These are phyloP conservation scores for Mycena rebaudengoi DNA, from an alignment of 768 basidiomycete species.

Conservation along the genomic window DNA sequence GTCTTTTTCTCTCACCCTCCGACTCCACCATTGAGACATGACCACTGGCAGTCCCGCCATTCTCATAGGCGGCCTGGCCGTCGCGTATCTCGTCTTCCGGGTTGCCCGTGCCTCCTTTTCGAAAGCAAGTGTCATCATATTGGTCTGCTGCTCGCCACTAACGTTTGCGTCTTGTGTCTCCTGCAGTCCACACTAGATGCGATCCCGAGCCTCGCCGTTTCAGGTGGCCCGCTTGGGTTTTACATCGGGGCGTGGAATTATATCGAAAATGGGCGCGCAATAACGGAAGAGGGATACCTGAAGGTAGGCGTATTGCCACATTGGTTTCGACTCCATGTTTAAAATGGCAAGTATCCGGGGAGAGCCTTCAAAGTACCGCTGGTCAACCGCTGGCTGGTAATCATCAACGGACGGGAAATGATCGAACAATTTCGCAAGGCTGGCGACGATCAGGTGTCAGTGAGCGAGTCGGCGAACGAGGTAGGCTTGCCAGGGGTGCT, in stretches of 20 bases:
- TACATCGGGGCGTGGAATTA: constrained; percentile 16
- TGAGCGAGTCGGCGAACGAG: constrained; percentile 38
- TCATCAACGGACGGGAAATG: constrained; percentile 39
- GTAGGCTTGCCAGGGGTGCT: too few species aligned
- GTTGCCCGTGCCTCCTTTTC: too few species aligned
- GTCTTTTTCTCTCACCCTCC: too few species aligned
- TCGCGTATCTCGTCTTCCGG: too few species aligned
- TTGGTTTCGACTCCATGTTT: too few species aligned
- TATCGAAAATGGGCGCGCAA: constrained; percentile 9
- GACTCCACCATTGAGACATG: too few species aligned
- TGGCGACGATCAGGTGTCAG: constrained; percentile 46
- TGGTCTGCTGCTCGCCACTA: too few species aligned
- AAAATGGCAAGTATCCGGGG: constrained; percentile 20
- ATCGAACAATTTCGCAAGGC: constrained; percentile 53
- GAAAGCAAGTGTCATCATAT: too few species aligned
- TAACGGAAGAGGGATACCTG: constrained; percentile 18
- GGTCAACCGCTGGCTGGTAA: constrained; percentile 45
- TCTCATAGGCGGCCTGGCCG: too few species aligned
- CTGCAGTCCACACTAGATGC: not conserved
- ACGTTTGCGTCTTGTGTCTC: too few species aligned
- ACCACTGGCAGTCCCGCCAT: too few species aligned
- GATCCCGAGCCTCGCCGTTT: constrained; percentile 17
- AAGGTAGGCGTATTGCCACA: constrained; percentile 14
- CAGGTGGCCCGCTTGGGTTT: constrained; percentile 15
- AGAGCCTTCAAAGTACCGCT: constrained; percentile 22